Evolutionary conservation across 108 stramenopile species (phyloP).

Genomic region (Cylindrotheca fusiformis): DNA sequence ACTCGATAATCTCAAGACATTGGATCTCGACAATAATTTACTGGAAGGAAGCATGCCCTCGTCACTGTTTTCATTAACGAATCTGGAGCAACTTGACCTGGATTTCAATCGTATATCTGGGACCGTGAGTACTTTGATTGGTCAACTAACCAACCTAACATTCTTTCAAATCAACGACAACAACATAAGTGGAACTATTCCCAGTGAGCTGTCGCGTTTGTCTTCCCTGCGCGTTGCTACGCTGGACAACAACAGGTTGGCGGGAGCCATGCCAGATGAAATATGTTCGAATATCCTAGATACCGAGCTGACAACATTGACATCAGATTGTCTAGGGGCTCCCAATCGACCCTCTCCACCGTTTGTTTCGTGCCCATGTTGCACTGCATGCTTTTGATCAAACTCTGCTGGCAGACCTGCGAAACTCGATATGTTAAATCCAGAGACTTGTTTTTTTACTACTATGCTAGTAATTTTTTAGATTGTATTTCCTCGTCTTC

Average conservation of each 20-base stretch:
- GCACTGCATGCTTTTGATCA: slow-evolving; percentile 43
- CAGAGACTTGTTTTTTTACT: no score
- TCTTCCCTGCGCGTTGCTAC: slow-evolving; percentile 42
- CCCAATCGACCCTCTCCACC: slow-evolving; percentile 47
- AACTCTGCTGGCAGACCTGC: no score
- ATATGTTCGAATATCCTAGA: slow-evolving; percentile 26
- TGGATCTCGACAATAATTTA: slow-evolving; percentile 71
- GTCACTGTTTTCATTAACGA: slow-evolving; percentile 38
- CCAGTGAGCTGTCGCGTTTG: slow-evolving; percentile 42
- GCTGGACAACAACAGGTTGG: slow-evolving; percentile 39
- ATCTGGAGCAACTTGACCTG: slow-evolving; percentile 62
- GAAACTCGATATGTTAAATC: no score
- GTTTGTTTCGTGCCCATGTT: slow-evolving; percentile 42
- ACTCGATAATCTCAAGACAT: slow-evolving; percentile 25
- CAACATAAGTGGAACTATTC: slow-evolving; percentile 51
- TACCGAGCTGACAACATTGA: slow-evolving; percentile 17
- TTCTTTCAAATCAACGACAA: slow-evolving; percentile 73
- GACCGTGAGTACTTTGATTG: slow-evolving; percentile 51
- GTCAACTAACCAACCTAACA: slow-evolving; percentile 30
- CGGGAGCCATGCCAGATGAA: slow-evolving; percentile 51
- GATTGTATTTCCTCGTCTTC: no score
- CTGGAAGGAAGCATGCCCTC: slow-evolving; percentile 53
- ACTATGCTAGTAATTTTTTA: no score
- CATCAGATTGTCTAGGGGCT: slow-evolving; percentile 42
- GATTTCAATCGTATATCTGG: slow-evolving; percentile 69